phyloP scores from a whole-genome alignment of 1,284 basidiomycete genomes.

The Tilletia horrida region DNA sequence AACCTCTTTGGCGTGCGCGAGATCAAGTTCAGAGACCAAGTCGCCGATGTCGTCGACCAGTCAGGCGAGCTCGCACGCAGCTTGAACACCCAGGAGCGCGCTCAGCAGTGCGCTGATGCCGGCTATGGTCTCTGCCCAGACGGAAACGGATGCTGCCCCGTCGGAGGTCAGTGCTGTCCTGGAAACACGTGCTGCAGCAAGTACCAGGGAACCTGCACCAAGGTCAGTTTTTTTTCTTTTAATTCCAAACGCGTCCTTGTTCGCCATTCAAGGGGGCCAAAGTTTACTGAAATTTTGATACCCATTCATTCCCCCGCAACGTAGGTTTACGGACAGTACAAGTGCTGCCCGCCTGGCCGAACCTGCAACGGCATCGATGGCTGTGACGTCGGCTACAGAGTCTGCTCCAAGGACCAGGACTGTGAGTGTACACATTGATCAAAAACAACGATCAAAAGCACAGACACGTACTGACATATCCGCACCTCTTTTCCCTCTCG shows the following conservation, averaged over 20 bases:
- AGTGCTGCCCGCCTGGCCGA: background rate
- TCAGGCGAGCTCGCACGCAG: background rate
- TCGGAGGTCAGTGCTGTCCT: background rate
- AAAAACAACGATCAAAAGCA: too few species aligned
- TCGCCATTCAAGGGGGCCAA: too few species aligned
- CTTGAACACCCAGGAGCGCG: background rate
- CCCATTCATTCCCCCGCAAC: too few species aligned
- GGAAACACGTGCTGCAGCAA: background rate
- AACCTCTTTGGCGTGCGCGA: background rate
- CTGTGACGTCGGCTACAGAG: constrained; percentile 1
- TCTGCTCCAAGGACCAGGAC: background rate
- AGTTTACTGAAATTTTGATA: too few species aligned
- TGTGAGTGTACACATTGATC: constrained; percentile 5
- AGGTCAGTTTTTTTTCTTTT: background rate
- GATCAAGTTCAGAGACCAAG: background rate
- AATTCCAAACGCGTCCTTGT: too few species aligned
- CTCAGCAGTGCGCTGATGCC: background rate
- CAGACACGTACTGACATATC: too few species aligned
- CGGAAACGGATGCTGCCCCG: background rate
- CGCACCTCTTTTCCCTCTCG: background rate
- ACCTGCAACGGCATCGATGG: constrained; percentile 14
- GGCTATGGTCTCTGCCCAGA: constrained; percentile 8
- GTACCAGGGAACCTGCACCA: background rate
- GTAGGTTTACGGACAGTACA: background rate
- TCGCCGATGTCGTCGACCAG: background rate